Evolutionary conservation across 1,284 basidiomycete species (phyloP).

Genomic region (Apiotrichum brassicae): DNA sequence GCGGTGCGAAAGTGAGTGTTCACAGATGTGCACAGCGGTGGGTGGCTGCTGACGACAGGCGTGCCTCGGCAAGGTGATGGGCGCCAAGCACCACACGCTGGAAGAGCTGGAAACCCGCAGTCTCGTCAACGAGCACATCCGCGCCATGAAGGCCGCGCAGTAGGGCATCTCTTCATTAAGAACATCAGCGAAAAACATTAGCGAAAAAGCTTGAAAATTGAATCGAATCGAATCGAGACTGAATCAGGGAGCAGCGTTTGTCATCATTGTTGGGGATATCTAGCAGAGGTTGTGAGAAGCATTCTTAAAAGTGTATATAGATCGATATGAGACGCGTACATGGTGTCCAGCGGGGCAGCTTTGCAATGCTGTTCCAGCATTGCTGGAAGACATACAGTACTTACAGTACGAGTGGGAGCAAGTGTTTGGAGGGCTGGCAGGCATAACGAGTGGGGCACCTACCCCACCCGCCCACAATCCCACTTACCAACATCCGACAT

Average conservation of each 20-base stretch:
- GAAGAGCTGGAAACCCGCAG: slow-evolving; percentile 39
- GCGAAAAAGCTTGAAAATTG: neutral
- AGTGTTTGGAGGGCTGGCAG: too few relatives aligned
- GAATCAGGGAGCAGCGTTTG: neutral
- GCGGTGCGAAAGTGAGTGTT: slow-evolving; percentile 47
- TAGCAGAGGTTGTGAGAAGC: neutral
- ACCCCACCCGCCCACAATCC: too few relatives aligned
- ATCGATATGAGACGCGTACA: too few relatives aligned
- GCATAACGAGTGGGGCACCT: too few relatives aligned
- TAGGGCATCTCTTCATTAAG: neutral
- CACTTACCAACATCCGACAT: too few relatives aligned
- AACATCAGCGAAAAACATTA: neutral
- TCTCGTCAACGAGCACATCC: slow-evolving; percentile 44
- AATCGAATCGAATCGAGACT: neutral
- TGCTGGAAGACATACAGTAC: too few relatives aligned
- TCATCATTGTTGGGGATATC: neutral
- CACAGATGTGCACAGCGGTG: neutral
- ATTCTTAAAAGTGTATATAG: neutral
- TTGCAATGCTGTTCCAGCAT: too few relatives aligned
- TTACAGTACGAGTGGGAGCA: too few relatives aligned
- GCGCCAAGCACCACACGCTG: slow-evolving; percentile 45
- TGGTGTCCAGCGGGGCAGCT: too few relatives aligned
- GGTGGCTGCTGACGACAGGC: slow-evolving; percentile 17
- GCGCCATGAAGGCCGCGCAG: slow-evolving; percentile 35
- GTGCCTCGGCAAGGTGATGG: slow-evolving; percentile 48